Percentiles rank a stretch among this genome's conserved stretches.
These are phyloP conservation scores for Nitzschia putrida DNA, from an alignment of 108 stramenopile species.

Conservation along the genomic window DNA sequence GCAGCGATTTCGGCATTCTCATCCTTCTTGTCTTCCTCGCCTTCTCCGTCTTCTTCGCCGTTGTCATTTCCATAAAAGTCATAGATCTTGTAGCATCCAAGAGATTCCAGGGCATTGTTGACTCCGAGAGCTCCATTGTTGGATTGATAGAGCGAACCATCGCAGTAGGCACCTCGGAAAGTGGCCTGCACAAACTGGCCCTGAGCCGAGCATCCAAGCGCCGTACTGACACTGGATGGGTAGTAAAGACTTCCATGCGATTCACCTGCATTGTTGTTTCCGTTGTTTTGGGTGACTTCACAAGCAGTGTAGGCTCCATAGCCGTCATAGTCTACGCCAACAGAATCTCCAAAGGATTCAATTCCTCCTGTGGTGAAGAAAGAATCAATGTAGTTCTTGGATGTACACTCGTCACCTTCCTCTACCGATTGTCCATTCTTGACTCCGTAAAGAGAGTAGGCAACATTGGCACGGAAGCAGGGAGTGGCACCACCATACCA, in stretches of 20 bases:
- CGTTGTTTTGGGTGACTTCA: constrained; percentile 4
- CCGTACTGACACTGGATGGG: constrained; percentile 5
- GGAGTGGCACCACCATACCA: constrained; percentile 44
- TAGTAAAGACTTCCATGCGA: not conserved
- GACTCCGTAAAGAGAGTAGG: constrained; percentile 54
- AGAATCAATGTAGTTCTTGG: constrained; percentile 50
- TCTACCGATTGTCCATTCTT: constrained; percentile 13
- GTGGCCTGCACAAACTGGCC: constrained; percentile 38
- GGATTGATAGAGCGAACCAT: constrained; percentile 33
- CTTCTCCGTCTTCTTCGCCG: not conserved
- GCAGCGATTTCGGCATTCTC: not conserved
- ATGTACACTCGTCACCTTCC: constrained; percentile 14
- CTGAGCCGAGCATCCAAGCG: constrained; percentile 41
- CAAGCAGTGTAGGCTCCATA: constrained; percentile 11
- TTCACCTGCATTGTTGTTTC: constrained; percentile 1
- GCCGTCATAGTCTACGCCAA: constrained; percentile 15
- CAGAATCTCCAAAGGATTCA: constrained; percentile 41
- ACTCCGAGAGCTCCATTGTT: constrained; percentile 20
- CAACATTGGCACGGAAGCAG: constrained; percentile 59
- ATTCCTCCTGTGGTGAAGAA: constrained; percentile 52
- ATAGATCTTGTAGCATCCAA: constrained; percentile 21
- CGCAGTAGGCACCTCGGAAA: constrained; percentile 40
- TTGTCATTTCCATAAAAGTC: not conserved
- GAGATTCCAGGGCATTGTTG: constrained; percentile 17
- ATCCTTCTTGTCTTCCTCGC: not conserved